These are phyloP conservation scores for Rhodotorula graminis DNA, from an alignment of 768 basidiomycete genomes.

Conservation along the genomic window DNA sequence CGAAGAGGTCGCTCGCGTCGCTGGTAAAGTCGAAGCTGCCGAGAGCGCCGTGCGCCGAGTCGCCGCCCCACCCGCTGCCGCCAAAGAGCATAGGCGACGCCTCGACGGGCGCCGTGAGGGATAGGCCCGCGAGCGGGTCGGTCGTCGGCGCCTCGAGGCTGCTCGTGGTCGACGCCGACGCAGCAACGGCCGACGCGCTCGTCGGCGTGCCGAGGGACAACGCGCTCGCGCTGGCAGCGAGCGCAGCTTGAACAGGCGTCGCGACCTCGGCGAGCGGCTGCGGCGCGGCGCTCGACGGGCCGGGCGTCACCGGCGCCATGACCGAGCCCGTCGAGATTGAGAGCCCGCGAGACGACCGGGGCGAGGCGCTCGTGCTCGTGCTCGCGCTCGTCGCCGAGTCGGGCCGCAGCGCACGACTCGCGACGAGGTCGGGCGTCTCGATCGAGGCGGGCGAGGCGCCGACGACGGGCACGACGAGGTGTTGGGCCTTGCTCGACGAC, in stretches of 20 bases:
- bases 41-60: not conserved
- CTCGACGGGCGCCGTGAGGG: not conserved
- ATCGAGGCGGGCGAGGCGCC: not conserved
- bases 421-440: not conserved
- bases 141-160: too few relatives aligned
- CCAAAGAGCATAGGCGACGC: not conserved
- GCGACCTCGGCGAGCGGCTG: not conserved
- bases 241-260: not conserved
- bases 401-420: slow-evolving; percentile 3
- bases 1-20: not conserved
- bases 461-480: not conserved
- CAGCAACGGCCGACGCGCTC: not conserved
- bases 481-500: not conserved
- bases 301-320: not conserved
- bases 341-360: not conserved
- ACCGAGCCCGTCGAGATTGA: not conserved
- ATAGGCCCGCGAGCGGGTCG: not conserved
- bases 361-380: slow-evolving; percentile 1
- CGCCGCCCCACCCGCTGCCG: not conserved
- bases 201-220: slow-evolving; percentile 5
- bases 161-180: too few relatives aligned
- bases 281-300: not conserved
- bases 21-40: not conserved
- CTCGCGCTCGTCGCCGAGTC: slow-evolving; percentile 3
- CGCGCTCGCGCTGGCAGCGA: slow-evolving; percentile 1